A percentile compares a stretch with the other conserved stretches of the same genome.
phyloP scores from a whole-genome alignment of 2,329 filamentous ascomycete genomes.

The Aspergillus sp. region DNA sequence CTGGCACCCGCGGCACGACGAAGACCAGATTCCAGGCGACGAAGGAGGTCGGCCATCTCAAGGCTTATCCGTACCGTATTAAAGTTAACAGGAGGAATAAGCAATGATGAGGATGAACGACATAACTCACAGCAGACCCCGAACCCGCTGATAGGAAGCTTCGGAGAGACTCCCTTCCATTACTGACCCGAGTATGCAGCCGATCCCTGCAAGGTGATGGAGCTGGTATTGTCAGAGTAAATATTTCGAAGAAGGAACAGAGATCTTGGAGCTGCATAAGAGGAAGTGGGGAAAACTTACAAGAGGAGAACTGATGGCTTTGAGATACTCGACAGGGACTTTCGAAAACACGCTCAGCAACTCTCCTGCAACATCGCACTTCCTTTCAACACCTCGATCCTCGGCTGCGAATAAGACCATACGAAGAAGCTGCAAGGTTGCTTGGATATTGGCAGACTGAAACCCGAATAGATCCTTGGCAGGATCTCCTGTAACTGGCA shows the following conservation, averaged over 20 bases:
- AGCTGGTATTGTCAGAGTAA: constrained; percentile 16
- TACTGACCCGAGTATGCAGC: constrained; percentile 42
- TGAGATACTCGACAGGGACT: constrained; percentile 39
- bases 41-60: constrained; percentile 40
- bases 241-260: background rate
- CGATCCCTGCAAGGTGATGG: constrained; percentile 44
- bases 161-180: constrained; percentile 40
- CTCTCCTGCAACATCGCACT: constrained; percentile 40
- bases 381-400: constrained; percentile 33
- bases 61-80: constrained; percentile 12
- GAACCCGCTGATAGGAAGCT: constrained; percentile 34
- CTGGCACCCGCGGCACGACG: constrained; percentile 34
- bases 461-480: constrained; percentile 38
- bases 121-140: constrained; percentile 29
- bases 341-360: constrained; percentile 37
- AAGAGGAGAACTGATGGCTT: constrained; percentile 43
- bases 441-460: constrained; percentile 45
- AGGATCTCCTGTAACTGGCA: constrained; percentile 22
- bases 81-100: background rate
- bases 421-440: constrained; percentile 42
- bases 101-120: background rate
- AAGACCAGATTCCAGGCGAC: constrained; percentile 37
- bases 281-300: constrained; percentile 6
- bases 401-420: constrained; percentile 39
- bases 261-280: background rate